Evolutionary conservation across 495 filamentous ascomycete genomes (phyloP), one percentile per base, ranked within the genome.

Genomic region (Penicillium arizonense): DNA sequence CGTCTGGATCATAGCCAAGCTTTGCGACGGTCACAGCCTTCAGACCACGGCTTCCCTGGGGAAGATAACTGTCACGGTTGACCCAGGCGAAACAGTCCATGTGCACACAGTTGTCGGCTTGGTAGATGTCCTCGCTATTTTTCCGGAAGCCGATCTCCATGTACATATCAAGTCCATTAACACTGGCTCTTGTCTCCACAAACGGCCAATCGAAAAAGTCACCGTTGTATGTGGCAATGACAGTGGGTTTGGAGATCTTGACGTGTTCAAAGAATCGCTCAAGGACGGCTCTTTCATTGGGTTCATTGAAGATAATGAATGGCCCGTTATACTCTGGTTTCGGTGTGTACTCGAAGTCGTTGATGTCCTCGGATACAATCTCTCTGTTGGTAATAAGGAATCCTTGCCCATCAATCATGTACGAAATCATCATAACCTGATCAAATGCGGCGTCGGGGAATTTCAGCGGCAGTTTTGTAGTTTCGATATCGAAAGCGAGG

Each of bases 191-290:
- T 16, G 95, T 82, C 73, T 99, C 94, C 13, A 99, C 91, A 61
- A 94, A 99, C 0, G 95, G 94, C 94, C 94, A 99, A 83, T 99
- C 94, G 83, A 99, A 99, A 61, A 97, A 99, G 78, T 99, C 94
- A 69, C 94, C 94, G 87, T 99, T 99, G 78, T 99, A 99, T 4
- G 95, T 97, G 13, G 92, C 94, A 63, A 99, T 97, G 13, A 99
- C 91, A 0, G 91, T 97, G 2, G 94, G 94, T 48, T 88, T 85
- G 3, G 91, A 90, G 66, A 95, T 89, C 65, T 97, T 97, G 66
- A 99, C 88, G 61, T 96, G 92, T 14, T 89, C 79, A 58, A 97
- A 97, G 69, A 99, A 99, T 28, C 95, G 81, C 57, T 97, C 91
- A 13, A 99, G 69, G 1, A 96, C 70, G 0, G 73, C 83, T 63